Percentiles rank a stretch among this genome's conserved stretches.
Conservation (phyloP, 2,329 filamentous ascomycete genomes). For the Thielaviopsis cerberus region DNA sequence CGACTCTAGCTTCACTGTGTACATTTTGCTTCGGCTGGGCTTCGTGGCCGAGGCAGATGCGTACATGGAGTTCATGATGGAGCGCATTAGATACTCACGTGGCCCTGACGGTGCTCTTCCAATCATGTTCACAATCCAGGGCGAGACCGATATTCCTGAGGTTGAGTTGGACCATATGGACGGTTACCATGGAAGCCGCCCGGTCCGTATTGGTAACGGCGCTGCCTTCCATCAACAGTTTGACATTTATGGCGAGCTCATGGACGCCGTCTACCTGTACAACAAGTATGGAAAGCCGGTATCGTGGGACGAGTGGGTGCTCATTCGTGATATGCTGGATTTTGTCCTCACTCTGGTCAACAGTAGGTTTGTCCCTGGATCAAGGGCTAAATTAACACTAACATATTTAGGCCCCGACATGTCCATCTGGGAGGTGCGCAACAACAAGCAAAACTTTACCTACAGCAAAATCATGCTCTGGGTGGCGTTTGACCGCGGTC, state of each 20-base stretch:
- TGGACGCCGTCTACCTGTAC: slow-evolving; percentile 61
- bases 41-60: slow-evolving; percentile 59
- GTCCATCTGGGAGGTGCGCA: slow-evolving; percentile 70
- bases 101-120: slow-evolving; percentile 43
- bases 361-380: slow-evolving; percentile 19
- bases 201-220: slow-evolving; percentile 60
- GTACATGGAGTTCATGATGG: slow-evolving; percentile 62
- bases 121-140: slow-evolving; percentile 67
- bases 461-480: slow-evolving; percentile 75
- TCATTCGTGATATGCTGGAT: slow-evolving; percentile 51
- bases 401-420: slow-evolving; percentile 43
- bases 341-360: slow-evolving; percentile 51
- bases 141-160: slow-evolving; percentile 57
- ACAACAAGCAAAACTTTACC: slow-evolving; percentile 56
- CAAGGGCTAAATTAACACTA: slow-evolving; percentile 4
- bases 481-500: slow-evolving; percentile 60
- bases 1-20: slow-evolving; percentile 61
- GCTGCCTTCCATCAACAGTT: slow-evolving; percentile 61
- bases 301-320: slow-evolving; percentile 58
- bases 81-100: slow-evolving; percentile 46
- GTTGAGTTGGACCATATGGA: slow-evolving; percentile 49
- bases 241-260: slow-evolving; percentile 62
- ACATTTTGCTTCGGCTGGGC: slow-evolving; percentile 57
- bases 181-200: slow-evolving; percentile 51
- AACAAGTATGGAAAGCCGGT: slow-evolving; percentile 65